Evolutionary conservation across 768 basidiomycete species (phyloP).

Genomic region (Lactarius sanguifluus): DNA sequence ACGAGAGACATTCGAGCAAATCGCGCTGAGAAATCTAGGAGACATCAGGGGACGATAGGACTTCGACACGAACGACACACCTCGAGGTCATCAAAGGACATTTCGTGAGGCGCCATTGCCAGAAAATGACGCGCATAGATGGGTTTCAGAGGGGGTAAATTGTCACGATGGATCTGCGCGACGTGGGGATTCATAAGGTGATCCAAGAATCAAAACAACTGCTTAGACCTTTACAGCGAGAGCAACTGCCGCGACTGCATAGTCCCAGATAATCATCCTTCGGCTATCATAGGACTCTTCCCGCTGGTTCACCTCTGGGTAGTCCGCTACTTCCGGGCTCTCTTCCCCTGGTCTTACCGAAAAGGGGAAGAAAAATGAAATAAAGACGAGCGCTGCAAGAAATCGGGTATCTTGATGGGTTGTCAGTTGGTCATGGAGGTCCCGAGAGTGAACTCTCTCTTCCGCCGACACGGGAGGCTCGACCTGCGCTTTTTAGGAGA

Average conservation of each 20-base stretch:
- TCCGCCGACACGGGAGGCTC: slow-evolving; percentile 18
- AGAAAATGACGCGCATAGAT: slow-evolving; percentile 27
- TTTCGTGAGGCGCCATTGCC: slow-evolving; percentile 25
- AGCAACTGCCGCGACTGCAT: slow-evolving; percentile 27
- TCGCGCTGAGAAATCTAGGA: slow-evolving; percentile 24
- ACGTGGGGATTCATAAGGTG: neutral
- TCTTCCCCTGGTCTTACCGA: neutral
- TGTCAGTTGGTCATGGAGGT: slow-evolving; percentile 27
- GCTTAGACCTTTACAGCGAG: slow-evolving; percentile 28
- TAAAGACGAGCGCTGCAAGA: slow-evolving; percentile 25
- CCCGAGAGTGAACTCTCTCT: slow-evolving; percentile 8
- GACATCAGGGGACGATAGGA: neutral
- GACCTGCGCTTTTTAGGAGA: slow-evolving; percentile 11
- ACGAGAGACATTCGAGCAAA: slow-evolving; percentile 23
- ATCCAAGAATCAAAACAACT: neutral
- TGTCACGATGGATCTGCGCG: slow-evolving; percentile 26
- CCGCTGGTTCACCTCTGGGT: neutral
- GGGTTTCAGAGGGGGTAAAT: slow-evolving; percentile 20
- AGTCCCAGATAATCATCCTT: slow-evolving; percentile 22
- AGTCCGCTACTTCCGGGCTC: neutral
- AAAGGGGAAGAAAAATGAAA: slow-evolving; percentile 14
- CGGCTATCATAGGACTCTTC: slow-evolving; percentile 4
- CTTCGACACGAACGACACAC: slow-evolving; percentile 3
- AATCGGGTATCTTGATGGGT: slow-evolving; percentile 26
- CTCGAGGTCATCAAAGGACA: slow-evolving; percentile 26